A percentile compares a stretch with the other conserved stretches of the same genome.
phyloP scores from a whole-genome alignment of 2,329 filamentous ascomycete species.

The Fusarium cyanostomum region DNA sequence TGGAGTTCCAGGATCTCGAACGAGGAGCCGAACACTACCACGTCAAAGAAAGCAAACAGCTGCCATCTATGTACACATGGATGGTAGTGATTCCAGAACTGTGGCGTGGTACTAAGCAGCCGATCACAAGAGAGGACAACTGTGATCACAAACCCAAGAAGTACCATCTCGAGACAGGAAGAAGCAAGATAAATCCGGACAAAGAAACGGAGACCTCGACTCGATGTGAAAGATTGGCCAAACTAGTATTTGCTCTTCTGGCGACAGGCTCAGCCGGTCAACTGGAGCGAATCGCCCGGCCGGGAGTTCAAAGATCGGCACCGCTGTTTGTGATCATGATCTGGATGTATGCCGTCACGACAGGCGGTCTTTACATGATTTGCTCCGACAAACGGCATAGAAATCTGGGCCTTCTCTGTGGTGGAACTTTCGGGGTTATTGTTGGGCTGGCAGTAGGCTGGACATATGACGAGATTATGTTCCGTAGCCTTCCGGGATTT shows the following conservation, averaged over 20 bases:
- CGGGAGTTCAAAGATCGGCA: not conserved
- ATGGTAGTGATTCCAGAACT: too few species aligned
- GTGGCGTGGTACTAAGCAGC: too few species aligned
- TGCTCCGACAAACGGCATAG: not conserved
- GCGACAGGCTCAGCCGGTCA: not conserved
- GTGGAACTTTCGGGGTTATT: not conserved
- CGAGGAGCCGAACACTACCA: too few species aligned
- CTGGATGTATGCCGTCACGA: not conserved
- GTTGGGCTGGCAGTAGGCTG: not conserved
- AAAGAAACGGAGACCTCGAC: too few species aligned
- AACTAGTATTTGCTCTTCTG: not conserved
- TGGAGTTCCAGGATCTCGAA: not conserved
- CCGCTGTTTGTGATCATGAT: not conserved
- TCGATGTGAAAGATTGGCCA: too few species aligned
- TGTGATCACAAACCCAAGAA: too few species aligned
- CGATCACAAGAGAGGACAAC: too few species aligned
- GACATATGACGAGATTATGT: not conserved
- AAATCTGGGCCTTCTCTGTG: not conserved
- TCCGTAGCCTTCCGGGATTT: not conserved
- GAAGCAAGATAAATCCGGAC: too few species aligned
- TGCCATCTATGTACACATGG: too few species aligned
- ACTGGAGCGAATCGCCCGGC: not conserved
- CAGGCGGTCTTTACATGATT: not conserved
- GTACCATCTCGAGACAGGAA: too few species aligned
- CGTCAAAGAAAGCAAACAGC: too few species aligned